Evolutionary conservation across 306 rosid species (phyloP), one percentile per base, ranked within the genome.

Genomic region (Amphicarpaea edgeworthii): DNA sequence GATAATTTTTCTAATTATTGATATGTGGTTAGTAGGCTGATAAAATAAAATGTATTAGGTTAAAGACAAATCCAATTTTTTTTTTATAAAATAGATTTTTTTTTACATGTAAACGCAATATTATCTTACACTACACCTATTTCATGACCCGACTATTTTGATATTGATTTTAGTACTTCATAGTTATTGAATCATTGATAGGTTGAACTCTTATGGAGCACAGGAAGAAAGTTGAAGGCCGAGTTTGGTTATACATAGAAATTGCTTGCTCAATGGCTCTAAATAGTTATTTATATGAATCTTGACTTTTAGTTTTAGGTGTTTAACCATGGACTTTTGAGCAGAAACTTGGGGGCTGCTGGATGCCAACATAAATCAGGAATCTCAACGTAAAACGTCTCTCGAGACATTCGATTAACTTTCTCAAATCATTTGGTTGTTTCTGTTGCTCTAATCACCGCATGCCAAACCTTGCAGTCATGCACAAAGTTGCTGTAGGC

Each of bases 291-390:
- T 80, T 63, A 74, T 19, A 7, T 0, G 0, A 55, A 46, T 71
- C n/a, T 68, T 58, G 55, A 24, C 62, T 73, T 61, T 19, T 37
- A 91, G 97, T 91, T 41, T 77, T 92, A 58, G 93, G 88, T n/a
- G n/a, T n/a, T n/a, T n/a, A n/a, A 47, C 91, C 97, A 0, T 92
- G 97, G 96, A 92, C 93, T 2, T 92, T 92, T 79, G 85, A 86
- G 71, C 97, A 92, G 75, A 80, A 70, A 64, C 84, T 86, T 57
- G 97, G 97, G 61, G 97, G 90, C 97, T 59, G 97, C 97, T 59
- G 97, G 97, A 77, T 92, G 97, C 77, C 97, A 96, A 0, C 97
- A 92, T 68, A 90, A 92, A 96, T 92, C 32, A 88, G 97, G 64
- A 92, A 92, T 83, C 93, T 92, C 70, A 90, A 83, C 93, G 96